Conservation (phyloP, 495 filamentous ascomycete species). For the Daldinia caldariorum region DNA sequence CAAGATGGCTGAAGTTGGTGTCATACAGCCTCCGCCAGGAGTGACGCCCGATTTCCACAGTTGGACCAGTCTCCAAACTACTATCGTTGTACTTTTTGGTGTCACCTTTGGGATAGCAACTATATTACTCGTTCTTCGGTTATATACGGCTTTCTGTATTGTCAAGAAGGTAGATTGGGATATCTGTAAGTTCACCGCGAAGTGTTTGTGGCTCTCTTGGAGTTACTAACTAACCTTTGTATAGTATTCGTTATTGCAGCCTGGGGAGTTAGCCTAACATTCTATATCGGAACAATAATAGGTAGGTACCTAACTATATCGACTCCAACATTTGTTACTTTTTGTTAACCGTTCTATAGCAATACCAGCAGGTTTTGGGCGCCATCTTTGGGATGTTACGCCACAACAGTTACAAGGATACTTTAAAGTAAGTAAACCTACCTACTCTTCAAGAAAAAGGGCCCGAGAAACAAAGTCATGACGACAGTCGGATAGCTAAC, state of each 20-base stretch:
- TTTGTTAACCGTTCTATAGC: not conserved
- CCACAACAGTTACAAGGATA: constrained; percentile 7
- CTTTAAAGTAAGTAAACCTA: constrained; percentile 11
- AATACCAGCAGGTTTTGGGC: constrained; percentile 14
- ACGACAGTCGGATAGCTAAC: not conserved
- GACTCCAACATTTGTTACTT: not conserved
- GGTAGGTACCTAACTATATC: not conserved
- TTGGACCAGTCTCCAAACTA: constrained; percentile 8
- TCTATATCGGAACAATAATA: constrained; percentile 6
- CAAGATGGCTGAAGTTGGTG: constrained; percentile 19
- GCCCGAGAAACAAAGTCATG: not conserved
- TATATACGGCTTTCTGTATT: constrained; percentile 13
- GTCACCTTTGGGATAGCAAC: constrained; percentile 7
- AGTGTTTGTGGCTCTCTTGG: not conserved
- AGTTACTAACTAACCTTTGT: not conserved
- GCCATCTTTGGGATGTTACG: constrained; percentile 24
- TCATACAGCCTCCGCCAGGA: constrained; percentile 15
- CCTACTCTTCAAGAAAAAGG: not conserved
- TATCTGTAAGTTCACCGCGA: constrained; percentile 7
- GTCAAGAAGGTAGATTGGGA: constrained; percentile 26
- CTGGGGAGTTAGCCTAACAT: constrained; percentile 8
- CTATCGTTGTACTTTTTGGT: constrained; percentile 3
- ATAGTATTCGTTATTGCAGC: constrained; percentile 15
- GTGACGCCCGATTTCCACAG: constrained; percentile 14
- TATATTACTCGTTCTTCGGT: constrained; percentile 2